Evolutionary conservation across 257 asterid genomes (phyloP).

Genomic region (Rehmannia glutinosa): DNA sequence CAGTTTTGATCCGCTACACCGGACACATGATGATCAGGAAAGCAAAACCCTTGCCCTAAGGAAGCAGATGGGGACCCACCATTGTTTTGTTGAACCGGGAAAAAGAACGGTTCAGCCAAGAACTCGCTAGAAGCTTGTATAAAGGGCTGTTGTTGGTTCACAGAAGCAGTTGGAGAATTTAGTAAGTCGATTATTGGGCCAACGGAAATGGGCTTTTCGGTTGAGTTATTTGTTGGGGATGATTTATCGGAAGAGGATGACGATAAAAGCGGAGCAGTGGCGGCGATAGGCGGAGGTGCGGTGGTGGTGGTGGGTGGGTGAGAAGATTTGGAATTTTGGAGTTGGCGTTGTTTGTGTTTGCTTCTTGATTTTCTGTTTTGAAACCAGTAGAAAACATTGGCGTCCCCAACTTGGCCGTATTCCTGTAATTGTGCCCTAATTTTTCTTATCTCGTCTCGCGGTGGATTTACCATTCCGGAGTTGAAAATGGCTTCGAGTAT

Average conservation of each 20-base stretch:
- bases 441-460: constrained; percentile 78
- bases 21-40: constrained; percentile 29
- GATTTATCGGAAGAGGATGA: constrained; percentile 65
- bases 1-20: constrained; percentile 21
- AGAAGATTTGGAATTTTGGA: constrained; percentile 33
- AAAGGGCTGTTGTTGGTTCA: constrained; percentile 47
- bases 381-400: constrained; percentile 97
- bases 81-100: constrained; percentile 35
- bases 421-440: constrained; percentile 87
- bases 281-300: not conserved
- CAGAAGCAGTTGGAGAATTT: constrained; percentile 68
- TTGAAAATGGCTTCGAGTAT: constrained; percentile 86
- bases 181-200: constrained; percentile 42
- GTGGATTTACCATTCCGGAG: constrained; percentile 97
- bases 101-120: constrained; percentile 43
- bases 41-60: constrained; percentile 47
- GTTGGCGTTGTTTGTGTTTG: constrained; percentile 82
- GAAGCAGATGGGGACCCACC: constrained; percentile 14
- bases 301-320: constrained; percentile 5
- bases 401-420: constrained; percentile 93
- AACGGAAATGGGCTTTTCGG: constrained; percentile 39
- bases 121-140: constrained; percentile 36
- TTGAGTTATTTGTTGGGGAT: constrained; percentile 43
- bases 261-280: constrained; percentile 25
- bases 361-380: constrained; percentile 92